These are phyloP conservation scores for Fusarium azukiicola DNA, from an alignment of 2,329 filamentous ascomycete species.

Conservation along the genomic window DNA sequence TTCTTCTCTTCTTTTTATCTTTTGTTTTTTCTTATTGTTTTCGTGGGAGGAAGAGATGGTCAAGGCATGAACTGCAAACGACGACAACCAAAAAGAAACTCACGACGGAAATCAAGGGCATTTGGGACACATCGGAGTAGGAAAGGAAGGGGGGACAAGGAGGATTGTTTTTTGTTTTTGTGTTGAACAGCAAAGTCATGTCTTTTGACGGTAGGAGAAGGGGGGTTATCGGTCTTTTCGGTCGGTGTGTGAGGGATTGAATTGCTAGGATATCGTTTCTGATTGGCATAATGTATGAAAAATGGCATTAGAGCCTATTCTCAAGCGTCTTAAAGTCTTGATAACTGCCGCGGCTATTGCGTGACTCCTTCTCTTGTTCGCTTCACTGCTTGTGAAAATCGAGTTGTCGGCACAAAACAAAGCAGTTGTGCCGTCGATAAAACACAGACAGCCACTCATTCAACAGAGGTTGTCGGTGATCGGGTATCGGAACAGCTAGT, in stretches of 20 bases:
- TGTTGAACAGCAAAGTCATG: slow-evolving; percentile 35
- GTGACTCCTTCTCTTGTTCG: slow-evolving; percentile 14
- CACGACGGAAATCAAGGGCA: slow-evolving; percentile 46
- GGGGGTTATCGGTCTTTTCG: slow-evolving; percentile 27
- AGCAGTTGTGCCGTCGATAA: slow-evolving; percentile 41
- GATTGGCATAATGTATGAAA: slow-evolving; percentile 50
- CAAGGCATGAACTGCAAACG: slow-evolving; percentile 40
- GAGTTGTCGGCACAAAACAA: slow-evolving; percentile 41
- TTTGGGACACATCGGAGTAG: slow-evolving; percentile 43
- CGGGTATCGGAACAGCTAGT: slow-evolving; percentile 54
- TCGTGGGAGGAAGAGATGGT: slow-evolving; percentile 39
- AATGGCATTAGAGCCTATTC: slow-evolving; percentile 47
- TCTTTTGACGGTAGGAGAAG: slow-evolving; percentile 24
- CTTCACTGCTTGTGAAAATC: slow-evolving; percentile 39
- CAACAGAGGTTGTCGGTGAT: slow-evolving; percentile 52
- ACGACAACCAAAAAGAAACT: slow-evolving; percentile 48
- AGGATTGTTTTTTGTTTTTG: slow-evolving; percentile 32
- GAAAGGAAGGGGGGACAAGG: slow-evolving; percentile 33
- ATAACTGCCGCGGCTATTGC: slow-evolving; percentile 15
- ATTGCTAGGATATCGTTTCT: slow-evolving; percentile 52
- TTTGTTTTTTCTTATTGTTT: slow-evolving; percentile 28
- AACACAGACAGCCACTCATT: slow-evolving; percentile 26
- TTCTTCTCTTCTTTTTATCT: not conserved
- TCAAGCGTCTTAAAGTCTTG: slow-evolving; percentile 23
- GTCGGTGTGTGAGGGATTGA: slow-evolving; percentile 26